Evolutionary conservation across 768 basidiomycete genomes (phyloP).

Genomic region (Mycena metata): DNA sequence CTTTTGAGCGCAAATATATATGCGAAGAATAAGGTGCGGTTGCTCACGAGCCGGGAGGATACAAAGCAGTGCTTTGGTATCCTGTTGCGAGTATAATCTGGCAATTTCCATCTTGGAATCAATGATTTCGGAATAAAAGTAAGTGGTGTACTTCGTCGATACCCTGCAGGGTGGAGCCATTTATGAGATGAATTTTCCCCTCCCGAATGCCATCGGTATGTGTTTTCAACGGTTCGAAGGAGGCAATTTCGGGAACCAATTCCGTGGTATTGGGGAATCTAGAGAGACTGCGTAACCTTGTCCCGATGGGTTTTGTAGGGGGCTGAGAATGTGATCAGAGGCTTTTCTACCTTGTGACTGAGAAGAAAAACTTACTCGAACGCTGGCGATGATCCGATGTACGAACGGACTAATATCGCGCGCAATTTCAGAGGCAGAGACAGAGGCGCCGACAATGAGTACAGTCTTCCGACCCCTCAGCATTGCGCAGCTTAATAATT

Average conservation of each 20-base stretch:
- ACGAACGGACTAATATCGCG: constrained; percentile 37
- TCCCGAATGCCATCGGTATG: constrained; percentile 40
- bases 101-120: background rate
- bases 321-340: constrained; percentile 38
- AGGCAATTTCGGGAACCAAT: constrained; percentile 39
- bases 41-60: constrained; percentile 15
- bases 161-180: constrained; percentile 46
- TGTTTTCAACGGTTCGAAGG: constrained; percentile 39
- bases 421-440: too few relatives aligned
- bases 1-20: constrained; percentile 11
- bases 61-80: constrained; percentile 9
- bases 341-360: background rate
- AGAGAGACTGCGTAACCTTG: constrained; percentile 39
- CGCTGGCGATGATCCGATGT: constrained; percentile 34
- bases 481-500: background rate
- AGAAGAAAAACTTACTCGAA: constrained; percentile 31
- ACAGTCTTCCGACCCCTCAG: constrained; percentile 24
- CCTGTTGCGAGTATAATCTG: constrained; percentile 28
- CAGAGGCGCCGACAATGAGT: too few relatives aligned
- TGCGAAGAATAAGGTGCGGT: background rate
- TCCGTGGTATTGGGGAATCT: too few relatives aligned
- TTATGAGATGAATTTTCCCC: constrained; percentile 44
- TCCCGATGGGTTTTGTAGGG: background rate
- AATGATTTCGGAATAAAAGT: background rate
- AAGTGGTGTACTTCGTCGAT: constrained; percentile 42